Evolutionary conservation across 2,329 filamentous ascomycete genomes (phyloP), one percentile per base, ranked within the genome.

Genomic region (Monosporascus cannonballus): DNA sequence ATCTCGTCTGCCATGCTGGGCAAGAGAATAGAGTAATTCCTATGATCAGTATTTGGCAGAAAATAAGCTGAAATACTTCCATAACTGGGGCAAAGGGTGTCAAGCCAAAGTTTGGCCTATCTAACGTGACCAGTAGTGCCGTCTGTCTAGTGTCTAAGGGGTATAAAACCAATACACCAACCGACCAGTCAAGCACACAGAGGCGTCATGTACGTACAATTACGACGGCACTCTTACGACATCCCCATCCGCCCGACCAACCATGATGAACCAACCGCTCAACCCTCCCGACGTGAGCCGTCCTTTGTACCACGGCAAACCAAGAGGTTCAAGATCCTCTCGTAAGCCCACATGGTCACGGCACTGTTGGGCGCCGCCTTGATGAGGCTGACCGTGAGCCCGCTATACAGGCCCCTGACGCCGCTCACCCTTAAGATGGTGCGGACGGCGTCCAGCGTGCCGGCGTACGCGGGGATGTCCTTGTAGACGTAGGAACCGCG

Each of bases 341-440:
- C 92, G 70, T 96, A 96, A 2, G 90, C 95, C 90, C 91, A 96
- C 77, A 96, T 89, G 0, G 92, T 96, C 34, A 96, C 83, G 6
- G 92, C 90, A 68, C 89, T 94, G 27, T 89, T 85, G n/a, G 94
- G 94, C 22, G 93, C 94, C 34, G 93, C 90, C 76, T 99, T 99
- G 60, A 97, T 69, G 66, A 99, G 72, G 68, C 91, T 93, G 52
- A 97, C 91, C 1, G 86, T 87, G 67, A 99, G 73, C 0, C 94
- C 94, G 51, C 92, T 81, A 69, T 97, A 99, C 61, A 97, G 68
- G 0, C 93, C 92, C 51, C 89, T 79, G 44, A 85, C 62, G 0
- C 94, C 92, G 69, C 97, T 92, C 8, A 76, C 78, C 51, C 70
- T 75, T 53, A 92, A 62, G 54, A 97, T 96, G 56, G 77, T 73